These are phyloP conservation scores for Hymenoscyphus infarciens DNA, from an alignment of 2,329 filamentous ascomycete species.

Conservation along the genomic window DNA sequence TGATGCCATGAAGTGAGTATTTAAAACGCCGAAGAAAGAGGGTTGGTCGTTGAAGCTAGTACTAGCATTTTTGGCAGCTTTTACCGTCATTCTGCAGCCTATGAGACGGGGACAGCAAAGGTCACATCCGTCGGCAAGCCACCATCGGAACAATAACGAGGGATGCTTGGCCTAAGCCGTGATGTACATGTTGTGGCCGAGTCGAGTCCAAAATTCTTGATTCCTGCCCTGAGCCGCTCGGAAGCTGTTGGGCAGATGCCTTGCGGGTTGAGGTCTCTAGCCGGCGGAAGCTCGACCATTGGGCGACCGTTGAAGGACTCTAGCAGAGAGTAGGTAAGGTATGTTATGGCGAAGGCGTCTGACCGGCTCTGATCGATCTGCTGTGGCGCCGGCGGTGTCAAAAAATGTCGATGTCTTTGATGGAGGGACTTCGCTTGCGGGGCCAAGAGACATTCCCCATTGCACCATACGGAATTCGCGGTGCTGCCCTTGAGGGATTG, in stretches of 20 bases:
- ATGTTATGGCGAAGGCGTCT: not conserved
- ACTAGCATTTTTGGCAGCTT: not conserved
- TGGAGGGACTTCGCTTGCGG: not conserved
- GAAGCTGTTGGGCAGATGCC: not conserved
- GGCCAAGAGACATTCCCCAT: not conserved
- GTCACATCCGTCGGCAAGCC: constrained; percentile 11
- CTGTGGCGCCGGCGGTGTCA: not conserved
- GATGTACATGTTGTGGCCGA: not conserved
- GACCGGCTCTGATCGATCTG: not conserved
- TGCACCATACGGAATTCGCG: not conserved
- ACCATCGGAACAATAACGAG: constrained; percentile 1
- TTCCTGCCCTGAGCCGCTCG: not conserved
- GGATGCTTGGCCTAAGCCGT: not conserved
- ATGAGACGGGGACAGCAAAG: not conserved
- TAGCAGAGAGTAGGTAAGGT: not conserved
- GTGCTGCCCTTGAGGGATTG: not conserved
- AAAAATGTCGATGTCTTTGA: not conserved
- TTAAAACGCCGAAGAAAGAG: not conserved
- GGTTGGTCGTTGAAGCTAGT: not conserved
- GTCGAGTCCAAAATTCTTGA: too few species aligned
- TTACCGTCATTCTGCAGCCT: not conserved
- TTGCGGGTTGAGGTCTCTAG: not conserved
- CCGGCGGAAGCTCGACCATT: not conserved
- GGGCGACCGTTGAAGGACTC: not conserved
- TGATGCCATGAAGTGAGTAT: not conserved